Evolutionary conservation across 2,329 filamentous ascomycete species (phyloP).

Genomic region (Xylariaceae sp.): DNA sequence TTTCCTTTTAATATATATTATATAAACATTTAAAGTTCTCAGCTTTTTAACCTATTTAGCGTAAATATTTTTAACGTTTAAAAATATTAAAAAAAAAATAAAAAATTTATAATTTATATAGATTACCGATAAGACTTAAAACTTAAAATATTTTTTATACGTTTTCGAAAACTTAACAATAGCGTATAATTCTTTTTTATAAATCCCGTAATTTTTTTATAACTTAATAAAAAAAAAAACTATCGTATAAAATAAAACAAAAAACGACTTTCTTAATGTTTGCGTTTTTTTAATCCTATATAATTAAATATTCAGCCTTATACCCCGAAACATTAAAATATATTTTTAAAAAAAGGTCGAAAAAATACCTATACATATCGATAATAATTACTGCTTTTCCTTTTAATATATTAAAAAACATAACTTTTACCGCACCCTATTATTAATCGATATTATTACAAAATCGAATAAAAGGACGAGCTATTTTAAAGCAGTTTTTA

Average conservation of each 20-base stretch:
- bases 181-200: background rate
- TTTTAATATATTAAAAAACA: background rate
- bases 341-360: background rate
- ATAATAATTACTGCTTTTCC: background rate
- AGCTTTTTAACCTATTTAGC: background rate
- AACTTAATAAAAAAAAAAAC: too few relatives aligned
- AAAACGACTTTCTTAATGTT: background rate
- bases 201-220: too few relatives aligned
- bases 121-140: background rate
- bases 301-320: background rate
- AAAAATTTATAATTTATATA: background rate
- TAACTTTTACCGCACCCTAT: background rate
- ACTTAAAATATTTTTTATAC: background rate
- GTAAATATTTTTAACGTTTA: background rate
- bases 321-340: background rate
- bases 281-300: background rate
- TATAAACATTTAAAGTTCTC: background rate
- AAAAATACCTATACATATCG: background rate
- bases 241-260: too few relatives aligned
- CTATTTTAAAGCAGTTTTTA: too few relatives aligned
- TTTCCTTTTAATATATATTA: background rate
- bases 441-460: background rate
- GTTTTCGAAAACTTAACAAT: background rate
- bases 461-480: background rate
- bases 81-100: background rate